phyloP scores from a whole-genome alignment of 495 filamentous ascomycete genomes.

The Tuber brumale region DNA sequence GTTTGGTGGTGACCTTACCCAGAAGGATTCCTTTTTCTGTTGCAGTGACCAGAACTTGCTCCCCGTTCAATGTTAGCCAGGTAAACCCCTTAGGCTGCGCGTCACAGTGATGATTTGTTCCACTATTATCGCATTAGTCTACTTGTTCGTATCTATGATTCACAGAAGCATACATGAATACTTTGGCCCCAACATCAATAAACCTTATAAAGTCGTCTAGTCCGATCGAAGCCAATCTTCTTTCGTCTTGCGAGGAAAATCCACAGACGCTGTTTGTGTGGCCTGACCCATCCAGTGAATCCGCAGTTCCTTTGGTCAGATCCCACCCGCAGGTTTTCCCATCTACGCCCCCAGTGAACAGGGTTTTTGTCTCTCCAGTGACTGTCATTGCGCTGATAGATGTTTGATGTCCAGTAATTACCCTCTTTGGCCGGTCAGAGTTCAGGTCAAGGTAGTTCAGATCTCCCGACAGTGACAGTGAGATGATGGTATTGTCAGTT shows the following conservation, averaged over 20 bases:
- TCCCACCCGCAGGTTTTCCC: conserved; percentile 82
- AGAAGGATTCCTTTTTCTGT: conserved; percentile 52
- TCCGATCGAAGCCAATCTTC: conserved; percentile 71
- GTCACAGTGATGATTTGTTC: conserved; percentile 7
- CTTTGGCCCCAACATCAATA: conserved; percentile 56
- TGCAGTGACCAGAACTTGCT: conserved; percentile 54
- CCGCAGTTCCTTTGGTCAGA: conserved; percentile 57
- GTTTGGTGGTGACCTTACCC: conserved; percentile 55
- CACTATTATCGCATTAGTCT: not conserved
- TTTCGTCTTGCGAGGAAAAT: conserved; percentile 54
- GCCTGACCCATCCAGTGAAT: conserved; percentile 63
- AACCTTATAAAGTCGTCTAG: conserved; percentile 93
- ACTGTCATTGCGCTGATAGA: conserved; percentile 69
- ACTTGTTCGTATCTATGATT: conserved; percentile 40
- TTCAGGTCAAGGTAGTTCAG: conserved; percentile 79
- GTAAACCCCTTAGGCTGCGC: conserved; percentile 52
- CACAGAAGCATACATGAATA: conserved; percentile 52
- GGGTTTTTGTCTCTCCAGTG: conserved; percentile 50
- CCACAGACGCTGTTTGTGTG: conserved; percentile 80
- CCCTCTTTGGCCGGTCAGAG: conserved; percentile 57
- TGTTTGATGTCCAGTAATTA: conserved; percentile 90
- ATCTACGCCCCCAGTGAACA: conserved; percentile 88
- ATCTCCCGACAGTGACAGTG: conserved; percentile 77
- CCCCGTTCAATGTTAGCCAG: conserved; percentile 31
- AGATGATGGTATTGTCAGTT: conserved; percentile 79